Evolutionary conservation across 176 grass and related monocot species (phyloP).

Genomic region (Olyra latifolia): DNA sequence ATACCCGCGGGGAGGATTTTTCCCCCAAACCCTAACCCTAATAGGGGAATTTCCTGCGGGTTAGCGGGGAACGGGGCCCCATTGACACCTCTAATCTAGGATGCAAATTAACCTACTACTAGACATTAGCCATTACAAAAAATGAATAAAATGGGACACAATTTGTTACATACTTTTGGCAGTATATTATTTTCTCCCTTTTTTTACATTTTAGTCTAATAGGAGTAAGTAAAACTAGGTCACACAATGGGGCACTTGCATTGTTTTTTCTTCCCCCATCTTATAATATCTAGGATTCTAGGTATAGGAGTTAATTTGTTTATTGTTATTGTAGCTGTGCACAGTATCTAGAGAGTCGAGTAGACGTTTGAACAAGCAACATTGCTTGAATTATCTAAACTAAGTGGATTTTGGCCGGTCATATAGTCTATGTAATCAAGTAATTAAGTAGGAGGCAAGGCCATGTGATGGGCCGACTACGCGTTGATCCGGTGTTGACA

Average conservation of each 20-base stretch:
- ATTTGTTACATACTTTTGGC: background rate
- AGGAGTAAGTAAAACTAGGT: conserved; percentile 9
- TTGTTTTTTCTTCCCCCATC: background rate
- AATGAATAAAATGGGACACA: too few species aligned
- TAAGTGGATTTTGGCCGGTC: conserved; percentile 28
- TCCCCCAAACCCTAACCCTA: too few species aligned
- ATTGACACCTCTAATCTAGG: too few species aligned
- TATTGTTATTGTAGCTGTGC: background rate
- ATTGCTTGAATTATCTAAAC: background rate
- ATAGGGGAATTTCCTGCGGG: too few species aligned
- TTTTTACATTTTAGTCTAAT: background rate
- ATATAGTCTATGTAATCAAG: background rate
- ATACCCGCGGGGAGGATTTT: too few species aligned
- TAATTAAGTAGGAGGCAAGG: background rate
- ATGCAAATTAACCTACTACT: background rate
- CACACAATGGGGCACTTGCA: background rate
- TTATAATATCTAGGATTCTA: background rate
- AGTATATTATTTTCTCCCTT: background rate
- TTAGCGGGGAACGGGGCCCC: too few species aligned
- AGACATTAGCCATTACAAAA: background rate
- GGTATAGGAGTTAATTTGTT: background rate
- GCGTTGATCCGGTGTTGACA: conserved; percentile 32
- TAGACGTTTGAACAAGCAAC: background rate
- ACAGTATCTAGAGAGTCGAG: background rate
- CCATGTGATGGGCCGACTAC: conserved; percentile 28